Evolutionary conservation across 2,329 filamentous ascomycete genomes (phyloP), one percentile per base, ranked within the genome.

Genomic region (Ilyonectria sp.): DNA sequence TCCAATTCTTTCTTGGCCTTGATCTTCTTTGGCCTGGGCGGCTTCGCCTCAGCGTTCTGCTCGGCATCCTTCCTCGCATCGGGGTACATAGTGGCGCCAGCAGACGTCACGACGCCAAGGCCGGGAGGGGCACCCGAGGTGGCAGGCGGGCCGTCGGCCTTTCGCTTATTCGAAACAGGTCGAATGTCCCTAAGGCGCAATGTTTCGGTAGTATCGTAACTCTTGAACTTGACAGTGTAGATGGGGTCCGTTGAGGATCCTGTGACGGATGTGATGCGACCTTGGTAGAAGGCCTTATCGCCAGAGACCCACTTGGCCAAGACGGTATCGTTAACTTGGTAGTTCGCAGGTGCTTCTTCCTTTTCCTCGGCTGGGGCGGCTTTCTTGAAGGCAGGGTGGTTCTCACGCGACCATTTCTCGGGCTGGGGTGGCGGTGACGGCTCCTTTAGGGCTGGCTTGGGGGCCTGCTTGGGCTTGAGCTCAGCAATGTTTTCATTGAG

Each of bases 221-320:
- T 93, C 83, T 97, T 95, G 86, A 98, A 99, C 74, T 93, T 96
- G 80, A 99, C 95, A 54, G 94, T 92, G 80, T 98, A 99, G 70
- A 98, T 93, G 40, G 95, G 95, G 59, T 94, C 93, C 49, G 91
- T 93, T n/a, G 92, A 91, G 9, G 94, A 97, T 65, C 96, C 96
- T 23, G 95, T 98, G 75, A 98, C 95, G 59, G 93, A 95, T 58
- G 94, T 95, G 80, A 99, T 97, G 76, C 94, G 92, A 47, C 95
- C 96, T 52, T 94, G 92, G 83, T 98, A 98, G 83, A 95, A 98
- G 26, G 89, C 89, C 77, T 93, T 94, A 81, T 99, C 96, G 61
- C 94, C 94, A 10, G 94, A 93, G 53, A 92, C 84, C 94, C 95
- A 99, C 82, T 95, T 95, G 53, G 95, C 96, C 80, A 96, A 86